A percentile compares a stretch with the other conserved stretches of the same genome.
These are phyloP conservation scores for Exophiala spinifera DNA, from an alignment of 2,329 filamentous ascomycete genomes.

Conservation along the genomic window DNA sequence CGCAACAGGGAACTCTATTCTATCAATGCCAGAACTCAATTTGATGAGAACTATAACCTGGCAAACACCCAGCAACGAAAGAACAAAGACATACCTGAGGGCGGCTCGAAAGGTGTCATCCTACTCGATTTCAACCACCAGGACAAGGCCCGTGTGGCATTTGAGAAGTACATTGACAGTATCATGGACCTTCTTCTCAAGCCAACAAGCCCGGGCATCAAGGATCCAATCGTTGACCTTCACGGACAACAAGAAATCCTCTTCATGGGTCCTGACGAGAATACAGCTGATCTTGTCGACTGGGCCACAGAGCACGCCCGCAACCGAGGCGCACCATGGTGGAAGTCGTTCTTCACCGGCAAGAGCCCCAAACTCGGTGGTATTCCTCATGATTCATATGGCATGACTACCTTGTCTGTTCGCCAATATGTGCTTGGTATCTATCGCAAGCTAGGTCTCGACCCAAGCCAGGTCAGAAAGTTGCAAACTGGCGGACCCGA, in stretches of 20 bases:
- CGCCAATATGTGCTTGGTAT: conserved; percentile 95
- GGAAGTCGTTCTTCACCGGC: conserved; percentile 99
- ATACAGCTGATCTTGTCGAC: conserved; percentile 93
- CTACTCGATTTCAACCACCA: conserved; percentile 91
- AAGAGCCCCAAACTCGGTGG: conserved; percentile 95
- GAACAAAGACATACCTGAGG: conserved; percentile 99
- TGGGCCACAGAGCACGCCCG: conserved; percentile 98
- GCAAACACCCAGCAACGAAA: conserved; percentile 98
- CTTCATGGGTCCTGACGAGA: conserved; percentile 98
- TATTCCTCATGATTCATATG: conserved; percentile 93
- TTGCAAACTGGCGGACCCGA: conserved; percentile 97
- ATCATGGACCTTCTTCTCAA: conserved; percentile 92
- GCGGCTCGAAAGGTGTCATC: conserved; percentile 96
- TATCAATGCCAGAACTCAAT: conserved; percentile 93
- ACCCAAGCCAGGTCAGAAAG: conserved; percentile 80
- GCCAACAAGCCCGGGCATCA: conserved; percentile 90
- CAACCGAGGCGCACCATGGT: conserved; percentile 85
- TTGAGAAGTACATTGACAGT: conserved; percentile 99
- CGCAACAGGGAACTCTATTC: conserved; percentile 92
- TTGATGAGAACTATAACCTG: conserved; percentile 98
- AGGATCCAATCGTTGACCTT: conserved; percentile 95
- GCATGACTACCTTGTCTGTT: conserved; percentile 96
- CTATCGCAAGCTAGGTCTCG: conserved; percentile 90
- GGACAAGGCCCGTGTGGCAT: conserved; percentile 85
- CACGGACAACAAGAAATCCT: conserved; percentile 94